phyloP scores from a whole-genome alignment of 2,329 filamentous ascomycete species.

The Diaporthe sp. region DNA sequence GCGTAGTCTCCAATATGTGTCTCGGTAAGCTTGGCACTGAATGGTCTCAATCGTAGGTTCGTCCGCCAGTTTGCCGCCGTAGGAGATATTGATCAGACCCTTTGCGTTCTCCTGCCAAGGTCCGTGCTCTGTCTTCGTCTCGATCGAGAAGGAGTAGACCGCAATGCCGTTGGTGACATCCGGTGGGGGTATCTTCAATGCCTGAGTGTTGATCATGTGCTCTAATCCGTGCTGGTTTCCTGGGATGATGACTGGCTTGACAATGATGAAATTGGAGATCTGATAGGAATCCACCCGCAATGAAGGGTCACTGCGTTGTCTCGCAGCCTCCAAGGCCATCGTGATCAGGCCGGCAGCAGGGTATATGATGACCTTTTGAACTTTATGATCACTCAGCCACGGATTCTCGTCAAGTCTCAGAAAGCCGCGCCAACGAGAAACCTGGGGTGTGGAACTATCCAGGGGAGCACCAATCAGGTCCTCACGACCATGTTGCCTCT shows the following conservation, averaged over 20 bases:
- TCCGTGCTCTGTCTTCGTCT: constrained; percentile 58
- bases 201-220: constrained; percentile 61
- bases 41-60: constrained; percentile 31
- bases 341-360: constrained; percentile 65
- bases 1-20: constrained; percentile 46
- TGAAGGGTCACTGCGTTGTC: constrained; percentile 48
- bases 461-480: constrained; percentile 66
- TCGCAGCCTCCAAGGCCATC: constrained; percentile 64
- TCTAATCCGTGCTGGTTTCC: constrained; percentile 63
- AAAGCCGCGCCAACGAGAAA: constrained; percentile 65
- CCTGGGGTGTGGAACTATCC: constrained; percentile 59
- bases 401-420: constrained; percentile 64
- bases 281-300: constrained; percentile 50
- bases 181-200: constrained; percentile 39
- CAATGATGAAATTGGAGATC: constrained; percentile 61
- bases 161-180: constrained; percentile 36
- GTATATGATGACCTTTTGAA: constrained; percentile 65
- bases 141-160: constrained; percentile 59
- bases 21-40: constrained; percentile 42
- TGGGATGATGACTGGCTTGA: constrained; percentile 66
- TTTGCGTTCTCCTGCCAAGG: constrained; percentile 61
- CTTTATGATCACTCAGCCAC: constrained; percentile 66
- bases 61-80: constrained; percentile 32
- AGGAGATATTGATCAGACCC: constrained; percentile 49
- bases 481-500: constrained; percentile 60